These are phyloP conservation scores for Escallonia rubra DNA, from an alignment of 129 eudicot species.

Conservation along the genomic window DNA sequence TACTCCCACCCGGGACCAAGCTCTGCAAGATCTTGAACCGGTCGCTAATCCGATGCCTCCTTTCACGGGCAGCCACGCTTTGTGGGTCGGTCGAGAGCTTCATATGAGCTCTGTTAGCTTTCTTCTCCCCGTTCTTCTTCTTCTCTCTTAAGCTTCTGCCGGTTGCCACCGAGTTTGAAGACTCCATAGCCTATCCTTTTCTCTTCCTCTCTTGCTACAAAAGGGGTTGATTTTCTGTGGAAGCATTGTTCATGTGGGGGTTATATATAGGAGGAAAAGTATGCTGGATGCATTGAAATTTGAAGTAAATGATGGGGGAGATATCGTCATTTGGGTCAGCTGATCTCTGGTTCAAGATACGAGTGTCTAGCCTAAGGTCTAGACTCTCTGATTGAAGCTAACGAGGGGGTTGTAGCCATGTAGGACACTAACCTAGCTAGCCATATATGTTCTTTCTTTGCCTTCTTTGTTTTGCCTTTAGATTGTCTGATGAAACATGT, in stretches of 20 bases:
- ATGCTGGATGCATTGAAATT: background rate
- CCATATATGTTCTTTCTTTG: background rate
- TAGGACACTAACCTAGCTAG: background rate
- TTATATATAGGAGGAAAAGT: background rate
- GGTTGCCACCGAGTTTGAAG: background rate
- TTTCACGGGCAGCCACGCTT: slow-evolving; percentile 84
- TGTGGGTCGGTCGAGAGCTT: slow-evolving; percentile 90
- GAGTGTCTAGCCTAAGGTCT: slow-evolving; percentile 1
- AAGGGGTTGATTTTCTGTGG: background rate
- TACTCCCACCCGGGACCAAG: slow-evolving; percentile 69
- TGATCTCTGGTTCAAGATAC: slow-evolving; percentile 17
- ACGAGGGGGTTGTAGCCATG: background rate
- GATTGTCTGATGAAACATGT: no score
- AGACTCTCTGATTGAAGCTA: background rate
- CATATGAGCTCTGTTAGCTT: slow-evolving; percentile 1
- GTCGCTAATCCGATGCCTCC: slow-evolving; percentile 79
- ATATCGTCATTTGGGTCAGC: background rate
- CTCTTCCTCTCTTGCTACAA: background rate
- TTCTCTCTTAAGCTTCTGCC: background rate
- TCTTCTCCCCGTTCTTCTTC: slow-evolving; percentile 22
- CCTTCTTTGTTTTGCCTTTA: background rate
- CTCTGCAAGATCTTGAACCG: slow-evolving; percentile 71
- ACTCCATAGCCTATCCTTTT: background rate
- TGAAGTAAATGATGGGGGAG: background rate
- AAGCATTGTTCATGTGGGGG: background rate